phyloP scores from a whole-genome alignment of 1,284 basidiomycete genomes.

The Testicularia cyperi region DNA sequence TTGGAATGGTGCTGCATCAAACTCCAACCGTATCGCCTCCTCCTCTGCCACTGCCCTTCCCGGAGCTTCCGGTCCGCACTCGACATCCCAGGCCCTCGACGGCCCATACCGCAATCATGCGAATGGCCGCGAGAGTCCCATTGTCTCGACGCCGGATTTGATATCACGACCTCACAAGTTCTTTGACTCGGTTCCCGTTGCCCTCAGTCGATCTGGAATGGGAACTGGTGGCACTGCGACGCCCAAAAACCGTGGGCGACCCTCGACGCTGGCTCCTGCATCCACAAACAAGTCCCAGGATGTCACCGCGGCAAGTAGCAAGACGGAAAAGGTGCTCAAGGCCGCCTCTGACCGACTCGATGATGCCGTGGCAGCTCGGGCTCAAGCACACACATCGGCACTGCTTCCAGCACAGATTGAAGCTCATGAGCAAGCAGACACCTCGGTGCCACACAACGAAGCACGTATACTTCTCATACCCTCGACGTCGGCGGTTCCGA shows the following conservation, averaged over 20 bases:
- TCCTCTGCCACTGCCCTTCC: too few relatives aligned
- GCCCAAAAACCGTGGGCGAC: constrained; percentile 4
- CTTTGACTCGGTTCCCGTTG: constrained; percentile 61
- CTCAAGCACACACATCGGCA: not conserved
- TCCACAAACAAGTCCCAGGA: too few relatives aligned
- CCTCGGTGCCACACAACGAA: not conserved
- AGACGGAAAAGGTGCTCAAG: constrained; percentile 19
- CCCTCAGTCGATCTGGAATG: constrained; percentile 27
- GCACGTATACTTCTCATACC: constrained; percentile 31
- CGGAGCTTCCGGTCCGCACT: too few relatives aligned
- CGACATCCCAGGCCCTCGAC: too few relatives aligned
- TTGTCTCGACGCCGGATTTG: constrained; percentile 28
- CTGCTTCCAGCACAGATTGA: not conserved
- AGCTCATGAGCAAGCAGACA: not conserved
- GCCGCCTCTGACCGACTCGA: constrained; percentile 22
- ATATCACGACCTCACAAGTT: constrained; percentile 51
- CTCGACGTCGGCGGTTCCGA: constrained; percentile 61
- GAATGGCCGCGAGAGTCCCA: constrained; percentile 25
- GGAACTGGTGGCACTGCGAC: constrained; percentile 21
- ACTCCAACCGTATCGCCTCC: too few relatives aligned
- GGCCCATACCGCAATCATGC: too few relatives aligned
- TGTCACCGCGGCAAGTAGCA: not conserved
- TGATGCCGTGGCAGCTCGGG: not conserved
- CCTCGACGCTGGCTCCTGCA: too few relatives aligned
- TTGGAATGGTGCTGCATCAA: too few relatives aligned